Percentiles rank a stretch among this genome's conserved stretches.
Evolutionary conservation across 352 stramenopile species (phyloP).

Genomic region (Peronospora farinosa): DNA sequence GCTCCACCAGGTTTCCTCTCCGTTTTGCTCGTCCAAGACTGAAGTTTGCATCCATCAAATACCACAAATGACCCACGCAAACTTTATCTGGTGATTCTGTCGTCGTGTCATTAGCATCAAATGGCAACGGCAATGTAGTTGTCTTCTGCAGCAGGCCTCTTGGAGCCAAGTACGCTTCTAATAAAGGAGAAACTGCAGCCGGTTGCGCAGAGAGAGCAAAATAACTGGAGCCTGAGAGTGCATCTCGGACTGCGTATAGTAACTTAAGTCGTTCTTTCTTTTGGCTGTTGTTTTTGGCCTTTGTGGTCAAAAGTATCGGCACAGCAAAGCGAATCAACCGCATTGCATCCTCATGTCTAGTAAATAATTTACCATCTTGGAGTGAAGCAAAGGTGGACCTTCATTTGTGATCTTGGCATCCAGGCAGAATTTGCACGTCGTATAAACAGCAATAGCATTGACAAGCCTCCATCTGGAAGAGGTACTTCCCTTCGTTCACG

Average conservation of each 20-base stretch:
- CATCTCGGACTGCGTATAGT: slow-evolving; percentile 46
- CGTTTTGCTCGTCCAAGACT: slow-evolving; percentile 54
- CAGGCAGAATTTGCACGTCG: slow-evolving; percentile 57
- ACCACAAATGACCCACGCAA: slow-evolving; percentile 61
- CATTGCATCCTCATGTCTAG: slow-evolving; percentile 27
- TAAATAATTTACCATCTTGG: slow-evolving; percentile 13
- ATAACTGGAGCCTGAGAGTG: slow-evolving; percentile 27
- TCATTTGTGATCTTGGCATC: slow-evolving; percentile 54
- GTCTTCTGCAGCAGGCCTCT: slow-evolving; percentile 32
- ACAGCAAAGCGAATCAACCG: slow-evolving; percentile 48
- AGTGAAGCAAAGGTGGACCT: slow-evolving; percentile 35
- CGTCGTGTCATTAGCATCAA: neutral
- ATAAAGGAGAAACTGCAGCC: slow-evolving; percentile 8
- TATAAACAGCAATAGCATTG: slow-evolving; percentile 76
- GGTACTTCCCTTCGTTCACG: slow-evolving; percentile 15
- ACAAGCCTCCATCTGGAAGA: slow-evolving; percentile 45
- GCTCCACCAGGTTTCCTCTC: slow-evolving; percentile 47
- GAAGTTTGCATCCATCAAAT: slow-evolving; percentile 64
- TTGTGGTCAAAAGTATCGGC: slow-evolving; percentile 46
- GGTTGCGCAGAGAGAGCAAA: slow-evolving; percentile 17
- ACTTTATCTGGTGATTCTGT: slow-evolving; percentile 18
- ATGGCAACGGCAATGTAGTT: slow-evolving; percentile 9
- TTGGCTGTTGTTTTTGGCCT: slow-evolving; percentile 57
- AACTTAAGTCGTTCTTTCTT: slow-evolving; percentile 74
- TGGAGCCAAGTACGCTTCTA: slow-evolving; percentile 36